Percentiles rank a stretch among this genome's conserved stretches.
These are phyloP conservation scores for Paxillus ammoniavirescens DNA, from an alignment of 768 basidiomycete species.

Conservation along the genomic window DNA sequence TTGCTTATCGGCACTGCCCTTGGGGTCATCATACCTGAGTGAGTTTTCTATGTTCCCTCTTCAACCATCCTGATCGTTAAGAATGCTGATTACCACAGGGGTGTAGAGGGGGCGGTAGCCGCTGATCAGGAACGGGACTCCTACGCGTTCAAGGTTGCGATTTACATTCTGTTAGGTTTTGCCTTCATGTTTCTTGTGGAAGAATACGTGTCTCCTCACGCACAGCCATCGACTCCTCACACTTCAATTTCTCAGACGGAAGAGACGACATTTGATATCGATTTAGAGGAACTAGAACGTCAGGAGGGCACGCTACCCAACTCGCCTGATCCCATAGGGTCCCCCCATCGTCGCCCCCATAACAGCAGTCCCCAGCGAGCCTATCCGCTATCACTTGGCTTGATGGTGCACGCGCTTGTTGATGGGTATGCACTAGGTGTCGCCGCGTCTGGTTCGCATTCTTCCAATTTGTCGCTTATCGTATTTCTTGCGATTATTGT, in stretches of 20 bases:
- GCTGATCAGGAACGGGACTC: conserved; percentile 36
- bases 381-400: conserved; percentile 77
- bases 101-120: conserved; percentile 59
- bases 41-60: conserved; percentile 32
- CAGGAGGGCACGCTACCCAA: conserved; percentile 31
- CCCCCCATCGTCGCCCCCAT: conserved; percentile 2
- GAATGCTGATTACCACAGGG: conserved; percentile 42
- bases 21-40: conserved; percentile 94
- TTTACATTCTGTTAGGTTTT: conserved; percentile 64
- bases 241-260: conserved; percentile 12
- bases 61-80: not conserved
- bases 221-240: conserved; percentile 33
- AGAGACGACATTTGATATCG: conserved; percentile 51
- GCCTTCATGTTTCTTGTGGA: conserved; percentile 61
- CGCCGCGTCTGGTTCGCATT: conserved; percentile 47
- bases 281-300: conserved; percentile 56
- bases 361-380: conserved; percentile 39
- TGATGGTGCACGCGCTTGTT: conserved; percentile 84
- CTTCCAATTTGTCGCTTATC: conserved; percentile 64
- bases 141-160: conserved; percentile 54
- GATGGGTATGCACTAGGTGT: conserved; percentile 94
- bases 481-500: conserved; percentile 90
- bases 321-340: conserved; percentile 15
- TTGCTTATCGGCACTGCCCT: conserved; percentile 86
- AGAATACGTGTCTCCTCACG: conserved; percentile 54